These are phyloP conservation scores for Phycomyces blakesleeanus DNA, from an alignment of 192 early-diverging fungal genomes.

Conservation along the genomic window DNA sequence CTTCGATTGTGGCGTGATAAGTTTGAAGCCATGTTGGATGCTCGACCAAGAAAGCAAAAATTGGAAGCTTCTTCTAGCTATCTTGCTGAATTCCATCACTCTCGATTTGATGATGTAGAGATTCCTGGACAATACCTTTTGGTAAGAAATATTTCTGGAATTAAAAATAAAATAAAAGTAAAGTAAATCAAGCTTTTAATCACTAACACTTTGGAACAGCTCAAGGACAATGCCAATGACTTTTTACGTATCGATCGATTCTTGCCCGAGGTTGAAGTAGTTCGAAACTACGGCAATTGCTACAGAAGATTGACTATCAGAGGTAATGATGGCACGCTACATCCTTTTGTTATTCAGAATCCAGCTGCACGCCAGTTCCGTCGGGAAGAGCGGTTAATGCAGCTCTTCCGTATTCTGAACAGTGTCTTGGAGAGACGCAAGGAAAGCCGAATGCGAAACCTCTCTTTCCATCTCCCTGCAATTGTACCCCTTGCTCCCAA, in stretches of 20 bases:
- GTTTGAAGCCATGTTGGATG: constrained; percentile 81
- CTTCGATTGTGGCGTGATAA: constrained; percentile 93
- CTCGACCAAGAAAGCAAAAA: constrained; percentile 76
- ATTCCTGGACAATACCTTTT: constrained; percentile 95
- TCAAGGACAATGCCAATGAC: constrained; percentile 76
- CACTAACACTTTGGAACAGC: not conserved
- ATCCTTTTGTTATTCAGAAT: constrained; percentile 94
- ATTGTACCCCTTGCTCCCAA: constrained; percentile 92
- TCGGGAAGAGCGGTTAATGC: constrained; percentile 93
- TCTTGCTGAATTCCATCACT: constrained; percentile 96
- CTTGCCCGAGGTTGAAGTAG: constrained; percentile 83
- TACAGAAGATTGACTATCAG: constrained; percentile 80
- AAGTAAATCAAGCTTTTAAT: not conserved
- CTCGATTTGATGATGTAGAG: constrained; percentile 99
- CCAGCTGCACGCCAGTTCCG: constrained; percentile 84
- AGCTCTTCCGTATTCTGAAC: constrained; percentile 92
- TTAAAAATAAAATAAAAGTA: not conserved
- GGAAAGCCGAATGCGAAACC: constrained; percentile 76
- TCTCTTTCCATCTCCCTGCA: constrained; percentile 82
- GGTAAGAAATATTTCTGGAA: not conserved
- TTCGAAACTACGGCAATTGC: constrained; percentile 71
- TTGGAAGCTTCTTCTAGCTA: constrained; percentile 88
- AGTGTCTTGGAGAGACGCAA: constrained; percentile 75
- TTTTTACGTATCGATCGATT: constrained; percentile 96
- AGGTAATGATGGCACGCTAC: constrained; percentile 85